Percentiles rank a stretch among this genome's conserved stretches.
Conservation (phyloP, 345 rosid genomes). For the Aquilaria yunnanensis region DNA sequence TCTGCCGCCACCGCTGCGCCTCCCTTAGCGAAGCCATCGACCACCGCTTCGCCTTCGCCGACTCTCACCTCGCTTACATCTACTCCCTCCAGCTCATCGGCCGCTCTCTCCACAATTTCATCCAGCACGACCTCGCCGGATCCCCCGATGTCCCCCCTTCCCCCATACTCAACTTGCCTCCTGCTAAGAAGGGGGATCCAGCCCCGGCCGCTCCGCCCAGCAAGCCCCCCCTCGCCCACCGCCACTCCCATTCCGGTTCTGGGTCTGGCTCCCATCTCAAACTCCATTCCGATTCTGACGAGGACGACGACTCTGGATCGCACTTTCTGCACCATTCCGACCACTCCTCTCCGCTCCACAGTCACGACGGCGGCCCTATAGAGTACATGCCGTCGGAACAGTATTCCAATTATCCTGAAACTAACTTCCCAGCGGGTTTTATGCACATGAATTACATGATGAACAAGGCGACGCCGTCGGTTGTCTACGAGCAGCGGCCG, state of each 20-base stretch:
- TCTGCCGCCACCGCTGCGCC: constrained; percentile 75
- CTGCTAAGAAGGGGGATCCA: constrained; percentile 35
- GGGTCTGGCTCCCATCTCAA: constrained; percentile 69
- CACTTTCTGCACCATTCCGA: constrained; percentile 37
- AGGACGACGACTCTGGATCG: constrained; percentile 34
- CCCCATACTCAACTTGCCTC: constrained; percentile 50
- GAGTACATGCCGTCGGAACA: constrained; percentile 22
- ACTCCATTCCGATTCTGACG: constrained; percentile 46
- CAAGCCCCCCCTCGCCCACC: constrained; percentile 16
- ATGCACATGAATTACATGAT: constrained; percentile 78
- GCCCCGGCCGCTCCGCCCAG: constrained; percentile 17
- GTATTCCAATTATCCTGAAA: constrained; percentile 10
- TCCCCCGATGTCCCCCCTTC: constrained; percentile 22
- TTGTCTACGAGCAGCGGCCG: constrained; percentile 65
- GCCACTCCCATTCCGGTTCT: constrained; percentile 41
- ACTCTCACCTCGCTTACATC: constrained; percentile 62
- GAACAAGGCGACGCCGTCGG: constrained; percentile 50
- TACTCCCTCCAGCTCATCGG: constrained; percentile 49
- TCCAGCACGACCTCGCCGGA: constrained; percentile 27
- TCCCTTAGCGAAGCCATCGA: constrained; percentile 64
- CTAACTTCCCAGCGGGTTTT: constrained; percentile 33
- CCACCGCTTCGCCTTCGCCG: constrained; percentile 72
- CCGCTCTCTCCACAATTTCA: constrained; percentile 42
- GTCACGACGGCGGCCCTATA: constrained; percentile 13
- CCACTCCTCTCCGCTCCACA: constrained; percentile 51